Base-by-base conservation (phyloP, 2,329 filamentous ascomycete species). In the Byssochlamys sp. region DNA sequence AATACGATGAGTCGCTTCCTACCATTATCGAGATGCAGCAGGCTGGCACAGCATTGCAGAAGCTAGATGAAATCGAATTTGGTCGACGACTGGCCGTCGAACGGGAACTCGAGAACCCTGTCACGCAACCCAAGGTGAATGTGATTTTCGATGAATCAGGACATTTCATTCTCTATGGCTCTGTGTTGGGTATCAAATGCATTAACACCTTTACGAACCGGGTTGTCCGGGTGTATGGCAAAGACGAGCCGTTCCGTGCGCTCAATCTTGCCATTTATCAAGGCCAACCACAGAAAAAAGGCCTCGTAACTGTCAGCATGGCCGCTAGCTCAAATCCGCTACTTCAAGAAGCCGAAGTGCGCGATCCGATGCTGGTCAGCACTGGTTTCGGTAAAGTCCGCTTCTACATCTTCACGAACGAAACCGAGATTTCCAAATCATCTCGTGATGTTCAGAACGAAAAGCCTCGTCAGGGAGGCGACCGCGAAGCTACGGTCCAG, bases 321-420 rank as follows among this genome's bases (percentile, higher is more conserved):
- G 95, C 94, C 1, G 94, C 95, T 0, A 95, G 90, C 33, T 88
- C 84, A 65, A 99, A 99, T 70, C 94, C 95, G 0, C 81, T 99
- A 0, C 81, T 99, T 2, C 89, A 94, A 68, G 91, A 96, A 77
- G 90, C 94, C 1, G 92, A 96, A 73, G 84, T 85, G 24, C 83
- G 91, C 60, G 94, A 99, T 69, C 91, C 95, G 0, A 92, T 97
- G 68, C 79, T 99, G 6, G 82, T 95, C 51, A 81, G 84, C 9
- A 97, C 94, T 0, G 92, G 86, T 0, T 86, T 89, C 52, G 88
- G 86, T 61, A 97, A 96, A 75, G 84, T 88, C 28, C 88, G 95
- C 48, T 99, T 99, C 76, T 99, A 96, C 80, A 91, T 97, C 85
- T 99, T 96, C 74, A 96, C 90, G 35, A 95, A 96, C 71, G 89